Percentiles rank a stretch among this genome's conserved stretches.
Conservation (phyloP, 2,329 filamentous ascomycete species). For the Epichloe brachyelytri region DNA sequence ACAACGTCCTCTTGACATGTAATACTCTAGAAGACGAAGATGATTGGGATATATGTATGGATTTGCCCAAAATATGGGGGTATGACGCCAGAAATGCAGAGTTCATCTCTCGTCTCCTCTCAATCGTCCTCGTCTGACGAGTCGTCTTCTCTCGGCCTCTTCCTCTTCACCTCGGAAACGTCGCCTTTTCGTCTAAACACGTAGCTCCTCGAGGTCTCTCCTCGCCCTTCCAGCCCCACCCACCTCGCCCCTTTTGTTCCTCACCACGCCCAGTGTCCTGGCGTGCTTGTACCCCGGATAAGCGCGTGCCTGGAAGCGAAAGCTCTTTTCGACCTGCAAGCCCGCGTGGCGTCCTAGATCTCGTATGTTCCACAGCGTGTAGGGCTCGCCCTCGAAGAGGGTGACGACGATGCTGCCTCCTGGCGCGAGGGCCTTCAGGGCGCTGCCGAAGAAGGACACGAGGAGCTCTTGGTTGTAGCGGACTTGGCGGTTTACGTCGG, state of each 20-base stretch:
- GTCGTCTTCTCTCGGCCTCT: conserved; percentile 12
- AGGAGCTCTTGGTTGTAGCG: conserved; percentile 77
- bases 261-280: conserved; percentile 55
- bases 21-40: too few relatives aligned
- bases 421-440: conserved; percentile 25
- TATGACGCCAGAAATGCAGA: too few relatives aligned
- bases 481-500: conserved; percentile 88
- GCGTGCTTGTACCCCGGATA: conserved; percentile 68
- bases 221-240: conserved; percentile 31
- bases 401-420: conserved; percentile 63
- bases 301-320: conserved; percentile 49
- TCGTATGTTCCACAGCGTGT: conserved; percentile 87
- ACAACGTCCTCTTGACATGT: too few relatives aligned
- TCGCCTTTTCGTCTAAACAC: conserved; percentile 50
- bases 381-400: conserved; percentile 86
- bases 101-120: conserved; percentile 8
- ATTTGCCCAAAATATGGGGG: too few relatives aligned
- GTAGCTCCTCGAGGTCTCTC: conserved; percentile 40
- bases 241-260: conserved; percentile 30
- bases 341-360: conserved; percentile 73
- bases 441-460: conserved; percentile 51
- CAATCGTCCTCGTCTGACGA: conserved; percentile 17
- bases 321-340: conserved; percentile 56
- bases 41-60: too few relatives aligned
- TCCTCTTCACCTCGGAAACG: conserved; percentile 19